These are phyloP conservation scores for Entomortierella lignicola DNA, from an alignment of 192 early-diverging fungal species.

Conservation along the genomic window DNA sequence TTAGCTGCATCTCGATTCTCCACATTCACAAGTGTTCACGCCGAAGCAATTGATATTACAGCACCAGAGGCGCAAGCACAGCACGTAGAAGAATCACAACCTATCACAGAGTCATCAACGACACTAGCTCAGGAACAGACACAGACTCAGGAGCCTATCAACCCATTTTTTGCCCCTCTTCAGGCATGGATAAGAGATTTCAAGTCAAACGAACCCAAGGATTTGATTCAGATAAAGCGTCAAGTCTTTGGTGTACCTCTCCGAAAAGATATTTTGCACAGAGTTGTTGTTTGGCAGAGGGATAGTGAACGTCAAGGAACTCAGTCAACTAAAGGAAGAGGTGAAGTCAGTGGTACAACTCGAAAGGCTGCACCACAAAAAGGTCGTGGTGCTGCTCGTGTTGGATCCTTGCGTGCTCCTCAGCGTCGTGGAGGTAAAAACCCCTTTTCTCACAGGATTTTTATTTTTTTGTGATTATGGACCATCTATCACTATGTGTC, in stretches of 20 bases:
- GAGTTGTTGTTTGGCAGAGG: slow-evolving; percentile 89
- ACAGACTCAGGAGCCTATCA: slow-evolving; percentile 13
- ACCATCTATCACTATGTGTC: background rate
- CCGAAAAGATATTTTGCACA: slow-evolving; percentile 85
- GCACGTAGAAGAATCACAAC: background rate
- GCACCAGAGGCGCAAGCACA: slow-evolving; percentile 7
- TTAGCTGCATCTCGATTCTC: slow-evolving; percentile 34
- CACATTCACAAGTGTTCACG: slow-evolving; percentile 33
- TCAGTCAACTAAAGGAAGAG: slow-evolving; percentile 79
- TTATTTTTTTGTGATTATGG: background rate
- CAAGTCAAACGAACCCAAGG: slow-evolving; percentile 74
- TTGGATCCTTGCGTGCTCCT: slow-evolving; percentile 85
- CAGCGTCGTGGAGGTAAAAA: slow-evolving; percentile 85
- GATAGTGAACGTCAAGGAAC: slow-evolving; percentile 86
- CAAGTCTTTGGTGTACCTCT: slow-evolving; percentile 81
- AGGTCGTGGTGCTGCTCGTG: slow-evolving; percentile 92
- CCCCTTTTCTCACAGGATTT: background rate
- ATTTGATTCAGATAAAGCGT: slow-evolving; percentile 77
- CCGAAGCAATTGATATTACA: slow-evolving; percentile 28
- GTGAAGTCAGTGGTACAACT: slow-evolving; percentile 87
- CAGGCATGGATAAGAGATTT: slow-evolving; percentile 86
- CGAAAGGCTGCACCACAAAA: slow-evolving; percentile 91
- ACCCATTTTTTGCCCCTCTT: slow-evolving; percentile 58
- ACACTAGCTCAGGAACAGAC: no score
- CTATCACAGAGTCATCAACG: background rate